Evolutionary conservation across 164 flowering plant species (phyloP).

Genomic region (Brasenia schreberi): DNA sequence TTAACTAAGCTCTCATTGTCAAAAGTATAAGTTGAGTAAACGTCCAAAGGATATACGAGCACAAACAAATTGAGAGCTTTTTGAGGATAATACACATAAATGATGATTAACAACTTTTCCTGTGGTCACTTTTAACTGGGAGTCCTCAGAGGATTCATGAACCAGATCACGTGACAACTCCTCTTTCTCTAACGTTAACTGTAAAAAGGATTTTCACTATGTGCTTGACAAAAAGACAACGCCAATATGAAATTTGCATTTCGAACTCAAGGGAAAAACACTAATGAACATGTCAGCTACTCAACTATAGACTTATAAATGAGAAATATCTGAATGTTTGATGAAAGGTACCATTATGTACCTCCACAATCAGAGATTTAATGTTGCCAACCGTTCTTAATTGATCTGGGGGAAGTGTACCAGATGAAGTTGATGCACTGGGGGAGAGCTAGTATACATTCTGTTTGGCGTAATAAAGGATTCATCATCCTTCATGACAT

Average conservation of each 20-base stretch:
- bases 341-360: constrained; percentile 12
- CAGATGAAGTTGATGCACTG: constrained; percentile 11
- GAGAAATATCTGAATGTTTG: too few relatives aligned
- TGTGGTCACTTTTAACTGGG: constrained; percentile 72
- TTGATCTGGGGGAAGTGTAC: constrained; percentile 63
- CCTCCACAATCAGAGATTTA: constrained; percentile 74
- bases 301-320: background rate
- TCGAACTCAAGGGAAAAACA: too few relatives aligned
- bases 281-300: background rate
- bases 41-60: too few relatives aligned
- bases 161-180: constrained; percentile 51
- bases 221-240: too few relatives aligned
- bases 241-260: too few relatives aligned
- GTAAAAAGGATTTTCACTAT: constrained; percentile 9
- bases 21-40: too few relatives aligned
- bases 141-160: constrained; percentile 49
- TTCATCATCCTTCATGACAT: constrained; percentile 8
- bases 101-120: too few relatives aligned
- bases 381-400: constrained; percentile 64
- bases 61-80: too few relatives aligned
- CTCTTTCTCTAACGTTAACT: constrained; percentile 86
- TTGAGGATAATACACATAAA: too few relatives aligned
- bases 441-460: constrained; percentile 12
- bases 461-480: background rate
- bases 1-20: too few relatives aligned